Conservation (phyloP, 1,284 basidiomycete genomes). For the Flammula alnicola region DNA sequence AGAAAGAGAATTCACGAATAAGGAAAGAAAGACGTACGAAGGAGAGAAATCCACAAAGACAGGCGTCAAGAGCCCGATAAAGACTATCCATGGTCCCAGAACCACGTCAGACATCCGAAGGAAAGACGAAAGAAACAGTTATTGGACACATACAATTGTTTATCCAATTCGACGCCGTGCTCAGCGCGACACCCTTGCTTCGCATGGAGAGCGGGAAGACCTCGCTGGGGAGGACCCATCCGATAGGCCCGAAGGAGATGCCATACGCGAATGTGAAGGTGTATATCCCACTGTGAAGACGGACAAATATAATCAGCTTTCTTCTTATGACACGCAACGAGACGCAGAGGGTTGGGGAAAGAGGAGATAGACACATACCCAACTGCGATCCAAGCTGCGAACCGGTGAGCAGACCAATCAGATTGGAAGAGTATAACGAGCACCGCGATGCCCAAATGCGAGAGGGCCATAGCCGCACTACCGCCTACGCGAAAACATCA, state of each 20-base stretch:
- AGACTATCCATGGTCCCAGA: conserved; percentile 60
- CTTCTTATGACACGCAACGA: too few species aligned
- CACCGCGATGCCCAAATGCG: conserved; percentile 74
- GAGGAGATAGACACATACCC: conserved; percentile 46
- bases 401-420: conserved; percentile 59
- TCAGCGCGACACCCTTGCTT: conserved; percentile 81
- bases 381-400: conserved; percentile 71
- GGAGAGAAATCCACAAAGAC: conserved; percentile 67
- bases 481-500: conserved; percentile 50
- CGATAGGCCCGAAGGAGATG: conserved; percentile 82
- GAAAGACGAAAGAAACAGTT: too few species aligned
- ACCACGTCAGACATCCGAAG: too few species aligned
- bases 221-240: conserved; percentile 83
- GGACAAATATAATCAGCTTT: not conserved
- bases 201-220: conserved; percentile 88
- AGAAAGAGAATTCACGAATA: not conserved
- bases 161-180: conserved; percentile 85
- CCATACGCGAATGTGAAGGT: conserved; percentile 85
- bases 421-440: conserved; percentile 57
- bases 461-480: conserved; percentile 69
- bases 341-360: not conserved
- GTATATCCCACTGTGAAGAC: conserved; percentile 63
- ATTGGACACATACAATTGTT: conserved; percentile 81
- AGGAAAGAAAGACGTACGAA: conserved; percentile 45
- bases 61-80: conserved; percentile 83